Evolutionary conservation across 1,284 basidiomycete species (phyloP), one percentile per base, ranked within the genome.

Genomic region (Wallemia hederae): DNA sequence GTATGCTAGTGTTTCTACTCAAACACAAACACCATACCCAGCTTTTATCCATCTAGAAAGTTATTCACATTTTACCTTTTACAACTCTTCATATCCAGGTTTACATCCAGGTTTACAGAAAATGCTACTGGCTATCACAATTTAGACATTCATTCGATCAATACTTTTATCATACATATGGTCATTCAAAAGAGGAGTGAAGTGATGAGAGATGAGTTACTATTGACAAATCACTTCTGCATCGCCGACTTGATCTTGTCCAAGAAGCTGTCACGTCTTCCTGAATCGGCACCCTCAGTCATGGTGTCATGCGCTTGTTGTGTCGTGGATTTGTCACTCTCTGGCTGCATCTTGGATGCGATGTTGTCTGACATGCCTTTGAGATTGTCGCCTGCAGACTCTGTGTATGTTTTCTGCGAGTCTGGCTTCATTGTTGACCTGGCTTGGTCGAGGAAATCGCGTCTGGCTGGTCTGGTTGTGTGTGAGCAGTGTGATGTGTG

Each of bases 341-440:
- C 64, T 49, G 73, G 73, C 66, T 74, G 70, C 39, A 68, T n/a
- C 49, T 70, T 66, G 62, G 63, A 65, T 29, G 67, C 67, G 34
- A 62, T 24, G 34, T 28, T 59, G 55, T 62, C 62, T 25, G 49
- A 29, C 60, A 59, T 62, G 11, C 57, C 60, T 19, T 63, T 33
- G 69, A 69, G 1, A 67, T 69, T 39, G 55, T 59, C 59, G 22
- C 55, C 55, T 15, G 58, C 31, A 55, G 61, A 70, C 72, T 80
- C 78, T 34, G 72, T 68, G 61, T 70, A 72, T 25, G 74, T 69
- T 72, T 80, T 80, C 74, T 80, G 63, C 55, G 73, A 74, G 66
- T 77, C 76, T 65, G 76, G 76, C 75, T 77, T 59, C 2, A 27
- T 60, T 24, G 57, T 60, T 22, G 59, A n/a, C 33, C 24, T 26